phyloP scores from a whole-genome alignment of 352 stramenopile genomes.

The Pythium vanterpoolii region DNA sequence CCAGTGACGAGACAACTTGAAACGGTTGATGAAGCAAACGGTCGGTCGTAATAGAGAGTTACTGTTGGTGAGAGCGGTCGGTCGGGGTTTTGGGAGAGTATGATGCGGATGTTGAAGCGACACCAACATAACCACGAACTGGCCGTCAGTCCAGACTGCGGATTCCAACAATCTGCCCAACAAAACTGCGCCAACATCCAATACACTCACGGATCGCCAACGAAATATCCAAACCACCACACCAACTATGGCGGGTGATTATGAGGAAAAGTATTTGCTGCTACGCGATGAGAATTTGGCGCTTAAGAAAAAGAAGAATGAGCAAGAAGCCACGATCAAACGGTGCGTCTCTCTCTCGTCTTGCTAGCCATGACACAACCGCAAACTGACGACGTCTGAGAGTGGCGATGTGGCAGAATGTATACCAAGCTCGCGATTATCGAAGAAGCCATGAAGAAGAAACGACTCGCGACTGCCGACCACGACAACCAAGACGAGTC shows the following conservation, averaged over 20 bases:
- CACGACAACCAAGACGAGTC: slow-evolving; percentile 50
- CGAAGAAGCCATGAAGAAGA: slow-evolving; percentile 83
- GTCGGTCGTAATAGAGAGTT: slow-evolving; percentile 12
- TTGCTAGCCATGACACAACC: neutral
- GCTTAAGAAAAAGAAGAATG: slow-evolving; percentile 91
- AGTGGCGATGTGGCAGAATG: slow-evolving; percentile 44
- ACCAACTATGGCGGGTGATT: slow-evolving; percentile 46
- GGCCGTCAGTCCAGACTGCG: no score
- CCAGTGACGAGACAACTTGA: neutral
- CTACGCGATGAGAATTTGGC: slow-evolving; percentile 81
- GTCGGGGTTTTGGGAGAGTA: no score
- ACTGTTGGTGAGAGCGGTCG: no score
- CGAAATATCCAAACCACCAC: neutral
- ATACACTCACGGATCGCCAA: neutral
- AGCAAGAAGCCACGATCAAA: slow-evolving; percentile 89
- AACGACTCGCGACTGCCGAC: slow-evolving; percentile 30
- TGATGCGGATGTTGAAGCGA: neutral
- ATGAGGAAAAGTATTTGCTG: slow-evolving; percentile 83
- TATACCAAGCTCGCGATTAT: slow-evolving; percentile 89
- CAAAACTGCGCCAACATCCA: neutral
- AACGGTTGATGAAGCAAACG: slow-evolving; percentile 2
- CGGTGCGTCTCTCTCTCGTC: slow-evolving; percentile 25
- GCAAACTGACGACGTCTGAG: neutral
- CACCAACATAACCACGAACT: neutral
- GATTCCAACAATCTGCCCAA: neutral